Evolutionary conservation across 2,329 filamentous ascomycete species (phyloP).

Genomic region (Aspergillus hortae): DNA sequence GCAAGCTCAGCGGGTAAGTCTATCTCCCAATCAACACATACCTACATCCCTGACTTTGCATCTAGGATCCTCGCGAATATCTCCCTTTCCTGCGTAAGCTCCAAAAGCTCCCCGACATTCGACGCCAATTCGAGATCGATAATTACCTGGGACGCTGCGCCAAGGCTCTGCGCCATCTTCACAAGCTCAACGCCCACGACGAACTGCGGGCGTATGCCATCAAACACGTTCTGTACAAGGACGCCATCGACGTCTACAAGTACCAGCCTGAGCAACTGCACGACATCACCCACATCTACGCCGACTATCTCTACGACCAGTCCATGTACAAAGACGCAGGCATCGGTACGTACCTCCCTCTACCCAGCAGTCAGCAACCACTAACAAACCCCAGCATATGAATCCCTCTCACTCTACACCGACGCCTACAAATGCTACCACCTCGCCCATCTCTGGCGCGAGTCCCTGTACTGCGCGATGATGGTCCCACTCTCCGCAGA

Average conservation of each 20-base stretch:
- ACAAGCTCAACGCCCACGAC: conserved; percentile 68
- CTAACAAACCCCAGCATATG: conserved; percentile 60
- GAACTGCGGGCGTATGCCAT: conserved; percentile 74
- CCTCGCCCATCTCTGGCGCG: conserved; percentile 82
- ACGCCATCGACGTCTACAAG: conserved; percentile 76
- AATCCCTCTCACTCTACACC: conserved; percentile 71
- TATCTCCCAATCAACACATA: not conserved
- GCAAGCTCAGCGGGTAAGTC: conserved; percentile 75
- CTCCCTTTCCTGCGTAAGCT: conserved; percentile 89
- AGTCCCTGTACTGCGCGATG: conserved; percentile 77
- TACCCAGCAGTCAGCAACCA: not conserved
- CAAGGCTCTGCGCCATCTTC: conserved; percentile 76
- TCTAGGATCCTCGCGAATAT: conserved; percentile 81
- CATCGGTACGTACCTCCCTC: conserved; percentile 46
- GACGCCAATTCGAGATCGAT: conserved; percentile 80
- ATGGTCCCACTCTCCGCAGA: conserved; percentile 60
- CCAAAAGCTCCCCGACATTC: conserved; percentile 66
- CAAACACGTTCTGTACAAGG: conserved; percentile 74
- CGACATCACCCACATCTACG: conserved; percentile 73
- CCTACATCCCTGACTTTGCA: conserved; percentile 10
- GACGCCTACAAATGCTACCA: conserved; percentile 81
- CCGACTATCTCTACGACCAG: conserved; percentile 67
- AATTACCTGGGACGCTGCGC: conserved; percentile 72
- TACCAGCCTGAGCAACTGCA: conserved; percentile 68
- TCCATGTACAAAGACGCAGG: conserved; percentile 84